Base-by-base conservation (phyloP, 768 basidiomycete species). In the Lactarius quietus region DNA sequence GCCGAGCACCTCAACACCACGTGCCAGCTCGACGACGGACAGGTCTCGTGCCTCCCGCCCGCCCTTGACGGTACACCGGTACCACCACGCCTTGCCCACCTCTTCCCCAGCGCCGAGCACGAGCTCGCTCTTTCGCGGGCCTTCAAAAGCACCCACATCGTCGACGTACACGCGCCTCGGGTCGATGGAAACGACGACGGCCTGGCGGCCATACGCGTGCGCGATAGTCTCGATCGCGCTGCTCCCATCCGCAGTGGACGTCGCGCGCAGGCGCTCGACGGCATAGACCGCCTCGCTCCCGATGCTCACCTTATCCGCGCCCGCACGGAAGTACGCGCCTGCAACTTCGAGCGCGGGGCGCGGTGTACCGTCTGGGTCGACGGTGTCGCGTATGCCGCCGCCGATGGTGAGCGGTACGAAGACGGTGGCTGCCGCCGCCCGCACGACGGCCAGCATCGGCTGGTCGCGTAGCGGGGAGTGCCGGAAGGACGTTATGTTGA, bases 401-500 rank as follows among this genome's bases (percentile, higher is more conserved):
- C 97, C 97, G 70, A 99, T 95, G 18, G 97, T 98, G 41, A 99
- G 83, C n/a, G 97, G 97, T 1, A 99, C 94, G 72, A 95, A 98
- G 53, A 98, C 85, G 59, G 86, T 84, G 75, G 93, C 86, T 1
- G 97, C 95, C 0, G 95, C 90, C 0, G 87, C 87, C 62, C 90
- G 88, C 48, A 98, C 93, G 72, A 99, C 92, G 38, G 93, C 92
- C 61, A 99, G 85, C 97, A 99, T 98, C 0, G 97, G 97, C 77
- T 99, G 97, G 77, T 98, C 97, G 52, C 82, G 88, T 39, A 99
- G 82, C 1, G 97, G 95, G 17, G 94, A 98, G 72, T 92, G 89
- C 67, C 97, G 92, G 86, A 99, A 99, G 68, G 96, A 97, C 18
- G 97, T 99, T 81, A 99, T 99, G 78, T 99, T 99, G 74, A 99